Base-by-base conservation (phyloP, 2,329 filamentous ascomycete genomes). In the Fusarium equiseti region DNA sequence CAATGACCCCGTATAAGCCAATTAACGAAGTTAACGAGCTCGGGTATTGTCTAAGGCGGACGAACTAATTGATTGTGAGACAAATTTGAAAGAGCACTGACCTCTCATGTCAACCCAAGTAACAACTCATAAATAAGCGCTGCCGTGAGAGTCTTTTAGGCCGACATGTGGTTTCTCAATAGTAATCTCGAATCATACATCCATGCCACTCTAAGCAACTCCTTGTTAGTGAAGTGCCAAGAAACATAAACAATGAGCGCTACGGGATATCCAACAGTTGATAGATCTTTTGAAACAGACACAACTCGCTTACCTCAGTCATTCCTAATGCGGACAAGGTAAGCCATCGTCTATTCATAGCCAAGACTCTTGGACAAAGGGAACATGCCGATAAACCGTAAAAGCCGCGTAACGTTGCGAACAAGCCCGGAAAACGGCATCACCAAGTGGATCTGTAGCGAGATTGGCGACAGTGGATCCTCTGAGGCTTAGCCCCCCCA, bases 381-480 rank as follows among this genome's bases (percentile, higher is more conserved):
- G 31, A 38, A 55, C 10, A 54, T 64, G 61, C 43, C 59, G 43
- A 44, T 32, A 29, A 57, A 57, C 61, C 59, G 49, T 29, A 27
- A 43, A 18, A 18, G 59, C 61, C 61, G 26, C 61, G 59, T 63
- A 63, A 64, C 54, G 27, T 44, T 8, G 29, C 27, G 40, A 22
- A 29, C 10, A 51, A 13, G 11, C 8, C 27, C 61, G 61, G 61
- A 63, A 63, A 24, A 48, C 59, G 61, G 59, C 59, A 49, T 31
- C 16, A 3, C 20, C 4, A 22, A 56, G 61, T 64, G 61, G 61
- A 63, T 38, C 35, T 38, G 35, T 38, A 38, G 24, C 27, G 45
- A 42, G 13, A 35, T n/a, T 16, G 12, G 2, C 29, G 40, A 18
- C n/a, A 8, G 20, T 35, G 49, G 49, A 35, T 3, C 12, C 40